These are phyloP conservation scores for Lentinus brumalis DNA, from an alignment of 768 basidiomycete genomes.

Conservation along the genomic window DNA sequence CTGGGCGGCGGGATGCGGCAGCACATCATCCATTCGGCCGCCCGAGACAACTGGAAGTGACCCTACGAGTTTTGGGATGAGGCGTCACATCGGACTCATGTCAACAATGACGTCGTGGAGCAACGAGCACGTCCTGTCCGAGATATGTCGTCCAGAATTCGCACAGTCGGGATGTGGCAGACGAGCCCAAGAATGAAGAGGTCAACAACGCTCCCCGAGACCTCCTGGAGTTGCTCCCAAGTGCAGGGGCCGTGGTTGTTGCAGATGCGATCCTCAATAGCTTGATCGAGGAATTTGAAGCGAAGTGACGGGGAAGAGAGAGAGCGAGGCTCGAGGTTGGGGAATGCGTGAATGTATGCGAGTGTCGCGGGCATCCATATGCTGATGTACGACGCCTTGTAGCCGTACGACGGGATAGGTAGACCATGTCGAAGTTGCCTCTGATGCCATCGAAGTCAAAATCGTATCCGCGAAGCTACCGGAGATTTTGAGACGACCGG, in stretches of 20 bases:
- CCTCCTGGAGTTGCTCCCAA: constrained; percentile 3
- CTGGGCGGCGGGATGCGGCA: background rate
- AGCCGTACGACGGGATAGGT: too few relatives aligned
- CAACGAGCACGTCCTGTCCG: background rate
- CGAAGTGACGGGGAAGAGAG: background rate
- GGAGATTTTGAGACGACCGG: too few relatives aligned
- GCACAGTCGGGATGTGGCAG: constrained; percentile 7
- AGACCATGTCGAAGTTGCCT: too few relatives aligned
- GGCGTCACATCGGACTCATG: background rate
- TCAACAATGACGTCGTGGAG: constrained; percentile 2
- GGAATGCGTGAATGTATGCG: constrained; percentile 10
- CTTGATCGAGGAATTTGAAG: too few relatives aligned
- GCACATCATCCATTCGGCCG: background rate
- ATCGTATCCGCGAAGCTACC: too few relatives aligned
- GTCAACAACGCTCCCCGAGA: constrained; percentile 4
- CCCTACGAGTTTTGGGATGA: too few relatives aligned
- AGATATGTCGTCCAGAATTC: background rate
- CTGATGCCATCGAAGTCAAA: too few relatives aligned
- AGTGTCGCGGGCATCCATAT: constrained; percentile 6
- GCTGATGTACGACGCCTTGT: background rate
- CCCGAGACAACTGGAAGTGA: background rate
- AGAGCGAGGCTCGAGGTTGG: constrained; percentile 5
- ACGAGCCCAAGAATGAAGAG: constrained; percentile 13
- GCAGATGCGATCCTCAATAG: background rate
- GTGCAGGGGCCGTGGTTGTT: constrained; percentile 6